A percentile compares a stretch with the other conserved stretches of the same genome.
These are phyloP conservation scores for Postia placenta DNA, from an alignment of 768 basidiomycete genomes.

Conservation along the genomic window DNA sequence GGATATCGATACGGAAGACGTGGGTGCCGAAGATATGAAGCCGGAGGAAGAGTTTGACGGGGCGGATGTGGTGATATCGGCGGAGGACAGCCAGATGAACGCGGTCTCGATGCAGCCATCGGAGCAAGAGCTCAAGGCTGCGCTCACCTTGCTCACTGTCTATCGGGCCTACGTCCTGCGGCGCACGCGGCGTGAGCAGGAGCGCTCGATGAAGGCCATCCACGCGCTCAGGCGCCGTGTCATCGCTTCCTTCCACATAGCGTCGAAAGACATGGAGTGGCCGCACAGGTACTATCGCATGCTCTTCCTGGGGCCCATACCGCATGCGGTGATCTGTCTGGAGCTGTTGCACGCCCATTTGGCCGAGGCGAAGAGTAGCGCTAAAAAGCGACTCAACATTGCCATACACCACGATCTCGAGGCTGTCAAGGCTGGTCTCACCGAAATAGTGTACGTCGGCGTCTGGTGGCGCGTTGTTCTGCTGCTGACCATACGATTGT, in stretches of 20 bases:
- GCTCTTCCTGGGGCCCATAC: slow-evolving; percentile 32
- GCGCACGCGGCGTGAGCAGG: background rate
- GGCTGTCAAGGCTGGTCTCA: slow-evolving; percentile 10
- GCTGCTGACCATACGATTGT: background rate
- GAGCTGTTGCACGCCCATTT: slow-evolving; percentile 26
- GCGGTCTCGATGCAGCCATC: no score
- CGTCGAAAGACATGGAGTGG: slow-evolving; percentile 22
- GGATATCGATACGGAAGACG: slow-evolving; percentile 7
- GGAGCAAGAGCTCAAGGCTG: slow-evolving; percentile 8
- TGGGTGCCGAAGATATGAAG: no score
- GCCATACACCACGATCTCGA: slow-evolving; percentile 20
- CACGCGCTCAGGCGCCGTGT: slow-evolving; percentile 5
- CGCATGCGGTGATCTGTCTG: slow-evolving; percentile 36
- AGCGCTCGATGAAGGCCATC: background rate
- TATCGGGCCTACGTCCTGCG: slow-evolving; percentile 3
- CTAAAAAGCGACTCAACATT: slow-evolving; percentile 26
- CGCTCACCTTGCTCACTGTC: background rate
- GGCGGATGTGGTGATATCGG: no score
- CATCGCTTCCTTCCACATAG: background rate
- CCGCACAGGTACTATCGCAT: slow-evolving; percentile 25
- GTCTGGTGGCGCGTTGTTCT: background rate
- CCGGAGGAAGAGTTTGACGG: slow-evolving; percentile 10
- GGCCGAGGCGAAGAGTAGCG: slow-evolving; percentile 24
- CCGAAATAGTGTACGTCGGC: slow-evolving; percentile 26
- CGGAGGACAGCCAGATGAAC: no score